A percentile compares a stretch with the other conserved stretches of the same genome.
Evolutionary conservation across 1,284 basidiomycete species (phyloP).

Genomic region (Tetrapyrgos nigripes): DNA sequence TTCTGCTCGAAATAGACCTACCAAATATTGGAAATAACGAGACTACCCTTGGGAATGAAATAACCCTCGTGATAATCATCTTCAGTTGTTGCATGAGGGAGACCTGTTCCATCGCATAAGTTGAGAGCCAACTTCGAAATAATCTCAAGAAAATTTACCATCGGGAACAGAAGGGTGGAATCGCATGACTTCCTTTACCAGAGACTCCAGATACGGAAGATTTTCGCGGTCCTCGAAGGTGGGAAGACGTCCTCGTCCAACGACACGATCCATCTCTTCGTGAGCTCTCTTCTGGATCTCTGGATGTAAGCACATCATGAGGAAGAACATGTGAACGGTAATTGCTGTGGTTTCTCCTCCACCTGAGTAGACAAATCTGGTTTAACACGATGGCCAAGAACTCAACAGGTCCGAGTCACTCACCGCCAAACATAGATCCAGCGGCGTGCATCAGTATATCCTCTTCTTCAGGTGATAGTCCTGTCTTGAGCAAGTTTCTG

Average conservation of each 20-base stretch:
- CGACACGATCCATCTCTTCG: background rate
- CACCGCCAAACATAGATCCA: background rate
- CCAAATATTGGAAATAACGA: slow-evolving; percentile 10
- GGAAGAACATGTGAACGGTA: background rate
- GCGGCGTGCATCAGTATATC: background rate
- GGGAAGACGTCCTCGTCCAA: slow-evolving; percentile 4
- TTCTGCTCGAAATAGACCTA: background rate
- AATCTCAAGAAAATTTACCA: background rate
- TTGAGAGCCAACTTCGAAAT: background rate
- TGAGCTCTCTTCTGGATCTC: slow-evolving; percentile 3
- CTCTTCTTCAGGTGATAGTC: background rate
- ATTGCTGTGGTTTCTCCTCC: background rate
- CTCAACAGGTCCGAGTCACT: background rate
- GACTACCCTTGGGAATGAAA: slow-evolving; percentile 1
- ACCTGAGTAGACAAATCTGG: background rate
- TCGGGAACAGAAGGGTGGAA: background rate
- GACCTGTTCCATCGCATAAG: background rate
- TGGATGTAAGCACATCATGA: background rate
- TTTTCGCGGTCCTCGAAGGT: background rate
- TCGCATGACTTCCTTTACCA: slow-evolving; percentile 1
- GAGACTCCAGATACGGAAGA: slow-evolving; percentile 2
- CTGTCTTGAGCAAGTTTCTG: background rate
- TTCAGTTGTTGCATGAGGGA: background rate
- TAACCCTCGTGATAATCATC: slow-evolving; percentile 9
- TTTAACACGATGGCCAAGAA: background rate